These are phyloP conservation scores for Podospora comata DNA, from an alignment of 495 filamentous ascomycete species.

Conservation along the genomic window DNA sequence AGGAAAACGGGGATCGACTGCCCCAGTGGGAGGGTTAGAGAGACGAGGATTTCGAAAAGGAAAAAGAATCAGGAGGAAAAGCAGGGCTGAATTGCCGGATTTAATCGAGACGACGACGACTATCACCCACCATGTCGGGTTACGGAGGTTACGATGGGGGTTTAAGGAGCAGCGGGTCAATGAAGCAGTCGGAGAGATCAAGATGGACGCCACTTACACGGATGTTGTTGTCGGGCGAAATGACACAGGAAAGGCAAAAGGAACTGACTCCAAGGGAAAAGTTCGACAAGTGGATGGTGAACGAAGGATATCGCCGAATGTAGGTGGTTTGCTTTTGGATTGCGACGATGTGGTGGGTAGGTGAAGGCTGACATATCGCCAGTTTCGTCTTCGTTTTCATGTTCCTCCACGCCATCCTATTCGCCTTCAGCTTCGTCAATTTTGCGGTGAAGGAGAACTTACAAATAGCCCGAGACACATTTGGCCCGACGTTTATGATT, in stretches of 20 bases:
- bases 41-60: slow-evolving; percentile 13
- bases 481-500: slow-evolving; percentile 68
- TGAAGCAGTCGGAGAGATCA: slow-evolving; percentile 56
- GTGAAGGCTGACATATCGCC: slow-evolving; percentile 23
- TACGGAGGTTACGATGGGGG: slow-evolving; percentile 35
- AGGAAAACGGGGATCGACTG: slow-evolving; percentile 17
- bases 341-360: neutral
- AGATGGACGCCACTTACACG: slow-evolving; percentile 68
- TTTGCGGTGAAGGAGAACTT: slow-evolving; percentile 71
- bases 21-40: slow-evolving; percentile 21
- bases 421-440: slow-evolving; percentile 71
- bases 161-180: slow-evolving; percentile 28
- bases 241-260: slow-evolving; percentile 60
- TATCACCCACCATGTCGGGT: slow-evolving; percentile 38
- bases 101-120: slow-evolving; percentile 15
- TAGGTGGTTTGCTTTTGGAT: slow-evolving; percentile 35
- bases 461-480: slow-evolving; percentile 56
- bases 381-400: slow-evolving; percentile 72
- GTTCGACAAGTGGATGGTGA: slow-evolving; percentile 67
- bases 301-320: slow-evolving; percentile 73
- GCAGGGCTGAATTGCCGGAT: slow-evolving; percentile 11
- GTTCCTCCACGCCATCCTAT: slow-evolving; percentile 63
- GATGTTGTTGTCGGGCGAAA: slow-evolving; percentile 68
- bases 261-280: slow-evolving; percentile 54
- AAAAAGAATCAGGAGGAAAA: slow-evolving; percentile 17